Evolutionary conservation across 2,329 filamentous ascomycete species (phyloP), one percentile per base, ranked within the genome.

Genomic region (Alternaria brassicae): DNA sequence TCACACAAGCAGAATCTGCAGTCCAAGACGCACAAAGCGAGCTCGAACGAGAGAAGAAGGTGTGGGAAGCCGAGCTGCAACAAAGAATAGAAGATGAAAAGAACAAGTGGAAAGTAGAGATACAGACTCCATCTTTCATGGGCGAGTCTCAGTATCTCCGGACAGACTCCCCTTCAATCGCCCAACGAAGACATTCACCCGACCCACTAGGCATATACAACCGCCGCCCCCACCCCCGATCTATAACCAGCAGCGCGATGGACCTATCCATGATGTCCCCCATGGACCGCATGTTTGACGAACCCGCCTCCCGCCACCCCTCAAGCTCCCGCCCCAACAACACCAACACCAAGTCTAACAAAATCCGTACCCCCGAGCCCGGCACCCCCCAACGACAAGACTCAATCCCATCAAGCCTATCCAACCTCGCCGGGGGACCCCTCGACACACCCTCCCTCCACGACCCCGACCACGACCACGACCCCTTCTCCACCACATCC

Each of bases 51-150:
- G 87, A 90, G 67, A 87, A 85, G 69, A 84, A 86, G 66, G 69
- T 82, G 2, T 84, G 80, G 76, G 87, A 90, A 65, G 77, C 81
- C 13, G 85, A 87, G 23, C 75, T 86, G 62, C 74, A 83, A 34
- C 84, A 87, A 53, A 83, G 84, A 42, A 69, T 91, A 0, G 88
- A 91, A 58, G 88, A 91, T 61, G 89, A 91, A 75, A 85, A 83
- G 66, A 74, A 79, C 12, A 88, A 84, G 74, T 88, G 85, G 84
- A 83, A 82, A 45, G 81, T 83, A 58, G 84, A 84, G 61, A 74
- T 70, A 30, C 74, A 65, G 58, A 77, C 63, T 41, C 78, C 72
- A 70, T 57, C 56, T n/a, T 53, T 65, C 1, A 58, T 67, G 15
- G 52, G 65, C 1, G 63, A 70, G 27, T 50, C 66, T 4, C 68